phyloP scores from a whole-genome alignment of 2,329 filamentous ascomycete genomes.

The Botrytis deweyae region DNA sequence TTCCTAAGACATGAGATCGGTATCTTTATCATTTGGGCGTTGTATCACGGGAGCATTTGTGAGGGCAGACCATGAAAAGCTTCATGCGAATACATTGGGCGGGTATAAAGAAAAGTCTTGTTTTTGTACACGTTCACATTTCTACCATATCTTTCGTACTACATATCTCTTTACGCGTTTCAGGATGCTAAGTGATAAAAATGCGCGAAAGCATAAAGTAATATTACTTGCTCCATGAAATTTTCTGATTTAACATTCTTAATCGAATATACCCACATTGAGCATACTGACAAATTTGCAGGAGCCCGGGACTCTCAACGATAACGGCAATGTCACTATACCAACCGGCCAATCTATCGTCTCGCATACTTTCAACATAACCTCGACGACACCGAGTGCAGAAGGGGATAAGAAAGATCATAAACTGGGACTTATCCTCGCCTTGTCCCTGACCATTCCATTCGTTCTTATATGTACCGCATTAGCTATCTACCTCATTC shows the following conservation, averaged over 20 bases:
- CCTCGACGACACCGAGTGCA: neutral
- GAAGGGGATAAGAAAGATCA: constrained; percentile 11
- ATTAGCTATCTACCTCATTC: constrained; percentile 16
- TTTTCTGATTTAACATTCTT: neutral
- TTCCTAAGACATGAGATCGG: neutral
- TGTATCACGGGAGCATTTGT: neutral
- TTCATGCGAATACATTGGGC: neutral
- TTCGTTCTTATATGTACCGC: constrained; percentile 15
- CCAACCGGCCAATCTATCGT: neutral
- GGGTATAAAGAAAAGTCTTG: neutral
- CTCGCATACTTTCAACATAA: constrained; percentile 16
- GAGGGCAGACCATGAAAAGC: neutral
- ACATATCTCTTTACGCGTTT: neutral
- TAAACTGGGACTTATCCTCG: constrained; percentile 17
- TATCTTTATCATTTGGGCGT: neutral
- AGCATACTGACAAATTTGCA: neutral
- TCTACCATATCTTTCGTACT: neutral
- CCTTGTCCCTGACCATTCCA: constrained; percentile 15
- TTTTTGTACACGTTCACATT: neutral
- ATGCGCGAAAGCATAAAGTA: neutral
- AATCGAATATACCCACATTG: neutral
- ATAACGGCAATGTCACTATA: constrained; percentile 7
- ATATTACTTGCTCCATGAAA: neutral
- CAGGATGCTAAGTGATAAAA: neutral
- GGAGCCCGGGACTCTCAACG: constrained; percentile 6